Base-by-base conservation (phyloP, 2,329 filamentous ascomycete species). In the Myriosclerotinia curreyana region DNA sequence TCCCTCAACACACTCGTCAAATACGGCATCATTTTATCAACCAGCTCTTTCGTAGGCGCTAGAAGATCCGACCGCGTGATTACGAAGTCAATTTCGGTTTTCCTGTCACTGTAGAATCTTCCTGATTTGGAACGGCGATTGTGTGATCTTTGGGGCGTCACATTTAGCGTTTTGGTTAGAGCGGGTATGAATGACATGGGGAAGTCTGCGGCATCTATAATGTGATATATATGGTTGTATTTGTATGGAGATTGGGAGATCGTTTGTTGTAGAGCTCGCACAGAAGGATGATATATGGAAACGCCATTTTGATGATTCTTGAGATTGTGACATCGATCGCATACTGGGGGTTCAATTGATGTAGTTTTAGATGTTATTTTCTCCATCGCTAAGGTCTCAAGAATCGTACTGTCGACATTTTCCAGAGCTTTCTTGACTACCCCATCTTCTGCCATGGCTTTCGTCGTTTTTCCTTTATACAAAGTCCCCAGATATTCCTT, bases 131-230 rank as follows among this genome's bases (percentile, higher is more conserved):
- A 87, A 59, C 94, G 86, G 58, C 94, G 86, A 73, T 97, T 98
- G 66, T 85, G 84, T 0, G 90, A 89, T 64, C 94, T 87, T 61
- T 95, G 80, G 9, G 88, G 86, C 66, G 91, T 87, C 12, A 92
- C 80, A 42, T 87, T 81, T 1, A 97, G 80, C 0, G 91, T 79
- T 9, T 84, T 79, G 66, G 89, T 84, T 12, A 99, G 83, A 52
- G 87, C 85, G 0, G 92, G 91, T 5, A 98, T 81, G 17, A 99
- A 78, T 1, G 95, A 97, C 84, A 99, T 90, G 25, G 95, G 95
- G 69, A 99, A 98, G 76, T 99, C 95, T 66, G 93, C 95, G 3
- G 95, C 94, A 73, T 99, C 95, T 28, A 99, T 80, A 34, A 99
- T 82, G 76, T 99, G 95, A 75, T 98, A 99, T 66, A 99, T 88